Evolutionary conservation across 2,329 filamentous ascomycete species (phyloP).

Genomic region (Mariannaea sp.): DNA sequence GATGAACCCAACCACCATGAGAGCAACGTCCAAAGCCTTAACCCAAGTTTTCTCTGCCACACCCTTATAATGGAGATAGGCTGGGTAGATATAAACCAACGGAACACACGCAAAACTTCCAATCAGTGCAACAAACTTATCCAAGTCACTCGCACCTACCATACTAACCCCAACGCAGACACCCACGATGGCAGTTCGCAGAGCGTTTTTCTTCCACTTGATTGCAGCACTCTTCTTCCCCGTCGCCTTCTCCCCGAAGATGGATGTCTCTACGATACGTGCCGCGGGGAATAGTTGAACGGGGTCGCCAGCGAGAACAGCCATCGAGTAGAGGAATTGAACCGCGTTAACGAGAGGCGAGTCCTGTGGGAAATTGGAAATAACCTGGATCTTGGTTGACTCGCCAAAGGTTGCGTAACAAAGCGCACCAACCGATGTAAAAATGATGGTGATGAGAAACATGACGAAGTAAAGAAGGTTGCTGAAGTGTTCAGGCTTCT

Average conservation of each 20-base stretch:
- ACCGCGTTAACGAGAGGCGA: conserved; percentile 76
- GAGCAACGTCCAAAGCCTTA: conserved; percentile 62
- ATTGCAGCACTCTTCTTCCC: conserved; percentile 67
- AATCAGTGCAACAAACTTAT: conserved; percentile 76
- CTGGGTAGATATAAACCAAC: conserved; percentile 77
- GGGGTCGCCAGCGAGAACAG: conserved; percentile 73
- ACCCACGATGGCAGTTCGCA: conserved; percentile 61
- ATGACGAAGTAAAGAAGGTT: conserved; percentile 70
- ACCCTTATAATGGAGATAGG: conserved; percentile 71
- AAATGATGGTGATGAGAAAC: conserved; percentile 73
- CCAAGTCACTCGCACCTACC: conserved; percentile 68
- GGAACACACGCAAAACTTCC: conserved; percentile 76
- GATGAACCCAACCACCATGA: conserved; percentile 66
- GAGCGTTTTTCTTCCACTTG: conserved; percentile 78
- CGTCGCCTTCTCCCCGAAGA: conserved; percentile 68
- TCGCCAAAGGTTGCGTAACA: conserved; percentile 77
- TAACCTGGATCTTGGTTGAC: conserved; percentile 72
- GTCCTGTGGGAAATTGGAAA: conserved; percentile 74
- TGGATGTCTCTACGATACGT: conserved; percentile 69
- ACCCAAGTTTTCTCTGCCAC: conserved; percentile 60
- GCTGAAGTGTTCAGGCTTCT: conserved; percentile 69
- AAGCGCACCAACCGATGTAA: conserved; percentile 72
- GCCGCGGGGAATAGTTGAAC: conserved; percentile 77
- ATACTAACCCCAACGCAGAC: conserved; percentile 66
- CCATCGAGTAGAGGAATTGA: conserved; percentile 74